These are phyloP conservation scores for Melocanna baccifera DNA, from an alignment of 176 grass and related monocot genomes.

Conservation along the genomic window DNA sequence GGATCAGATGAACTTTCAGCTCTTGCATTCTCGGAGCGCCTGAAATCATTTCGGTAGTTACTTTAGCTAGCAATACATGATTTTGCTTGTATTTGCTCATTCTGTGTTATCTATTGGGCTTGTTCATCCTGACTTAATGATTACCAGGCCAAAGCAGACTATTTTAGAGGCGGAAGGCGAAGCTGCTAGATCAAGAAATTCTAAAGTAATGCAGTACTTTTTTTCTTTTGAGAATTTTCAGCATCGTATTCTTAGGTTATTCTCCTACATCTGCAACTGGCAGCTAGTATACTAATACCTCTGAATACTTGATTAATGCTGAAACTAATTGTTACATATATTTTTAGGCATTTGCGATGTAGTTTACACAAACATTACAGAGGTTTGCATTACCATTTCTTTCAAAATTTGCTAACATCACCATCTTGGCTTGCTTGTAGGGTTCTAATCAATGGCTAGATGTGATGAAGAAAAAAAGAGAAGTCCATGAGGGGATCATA, in stretches of 20 bases:
- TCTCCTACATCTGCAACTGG: conserved; percentile 7
- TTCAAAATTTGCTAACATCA: neutral
- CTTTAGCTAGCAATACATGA: neutral
- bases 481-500: conserved; percentile 83
- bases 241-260: conserved; percentile 10
- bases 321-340: neutral
- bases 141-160: conserved; percentile 85
- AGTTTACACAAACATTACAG: neutral
- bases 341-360: neutral
- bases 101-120: conserved; percentile 16
- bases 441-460: conserved; percentile 78
- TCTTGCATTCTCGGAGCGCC: conserved; percentile 78
- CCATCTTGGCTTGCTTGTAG: conserved; percentile 41
- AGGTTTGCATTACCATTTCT: neutral
- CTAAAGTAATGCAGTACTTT: conserved; percentile 48
- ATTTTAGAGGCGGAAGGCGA: conserved; percentile 97
- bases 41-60: conserved; percentile 79
- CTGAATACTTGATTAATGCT: neutral
- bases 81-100: conserved; percentile 26
- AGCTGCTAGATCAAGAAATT: conserved; percentile 64
- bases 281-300: neutral
- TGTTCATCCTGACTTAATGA: conserved; percentile 19
- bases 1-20: conserved; percentile 75
- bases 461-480: conserved; percentile 92
- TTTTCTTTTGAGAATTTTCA: conserved; percentile 10